A percentile compares a stretch with the other conserved stretches of the same genome.
phyloP scores from a whole-genome alignment of 805 yeast species.

The Kregervanrija pseudodelftensis region DNA sequence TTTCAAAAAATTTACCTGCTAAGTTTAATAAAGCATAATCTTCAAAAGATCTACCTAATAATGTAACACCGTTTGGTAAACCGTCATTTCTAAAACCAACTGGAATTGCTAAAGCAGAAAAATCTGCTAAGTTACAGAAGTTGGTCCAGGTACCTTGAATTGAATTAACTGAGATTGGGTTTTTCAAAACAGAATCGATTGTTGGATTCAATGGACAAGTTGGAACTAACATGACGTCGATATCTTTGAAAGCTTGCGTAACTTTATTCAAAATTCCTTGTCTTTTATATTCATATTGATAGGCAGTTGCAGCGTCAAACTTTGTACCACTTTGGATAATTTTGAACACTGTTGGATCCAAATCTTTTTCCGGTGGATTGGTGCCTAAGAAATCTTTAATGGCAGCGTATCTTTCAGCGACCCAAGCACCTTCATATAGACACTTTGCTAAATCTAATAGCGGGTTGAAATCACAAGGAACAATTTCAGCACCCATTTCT shows the following conservation, averaged over 20 bases:
- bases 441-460: conserved; percentile 77
- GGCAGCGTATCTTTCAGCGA: conserved; percentile 88
- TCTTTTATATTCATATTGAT: conserved; percentile 81
- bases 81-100: conserved; percentile 86
- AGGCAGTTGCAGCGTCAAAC: conserved; percentile 76
- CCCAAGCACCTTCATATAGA: conserved; percentile 98
- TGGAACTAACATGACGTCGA: conserved; percentile 82
- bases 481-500: conserved; percentile 49
- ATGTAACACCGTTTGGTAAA: conserved; percentile 83
- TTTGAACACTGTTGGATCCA: conserved; percentile 77
- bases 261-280: conserved; percentile 69
- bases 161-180: conserved; percentile 80
- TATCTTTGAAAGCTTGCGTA: conserved; percentile 41
- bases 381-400: conserved; percentile 62
- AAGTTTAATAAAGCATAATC: conserved; percentile 85
- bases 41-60: conserved; percentile 72
- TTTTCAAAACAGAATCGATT: conserved; percentile 59
- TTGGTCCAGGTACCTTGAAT: conserved; percentile 98
- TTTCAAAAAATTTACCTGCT: conserved; percentile 62
- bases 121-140: conserved; percentile 89
- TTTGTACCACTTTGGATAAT: conserved; percentile 76
- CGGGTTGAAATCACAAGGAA: conserved; percentile 64
- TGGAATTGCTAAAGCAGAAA: conserved; percentile 88
- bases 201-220: conserved; percentile 92
- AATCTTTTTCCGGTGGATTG: conserved; percentile 58